A percentile compares a stretch with the other conserved stretches of the same genome.
Conservation (phyloP, 345 rosid genomes). For the Gossypium thurberi region DNA sequence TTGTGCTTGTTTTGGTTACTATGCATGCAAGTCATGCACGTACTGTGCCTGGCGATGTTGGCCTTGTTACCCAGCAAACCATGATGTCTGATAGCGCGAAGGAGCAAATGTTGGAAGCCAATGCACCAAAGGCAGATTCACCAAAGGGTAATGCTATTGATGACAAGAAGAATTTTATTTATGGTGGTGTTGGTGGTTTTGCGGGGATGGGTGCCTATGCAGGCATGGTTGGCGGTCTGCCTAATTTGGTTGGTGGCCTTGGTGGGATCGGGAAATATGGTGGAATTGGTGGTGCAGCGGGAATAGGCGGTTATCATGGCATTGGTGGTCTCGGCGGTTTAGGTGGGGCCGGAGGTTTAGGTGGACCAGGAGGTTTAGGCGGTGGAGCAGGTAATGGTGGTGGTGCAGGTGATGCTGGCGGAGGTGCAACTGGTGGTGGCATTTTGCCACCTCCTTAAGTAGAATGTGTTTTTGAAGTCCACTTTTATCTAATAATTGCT, state of each 20-base stretch:
- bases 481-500: too few relatives aligned
- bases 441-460: conserved; percentile 10
- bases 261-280: conserved; percentile 47
- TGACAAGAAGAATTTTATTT: conserved; percentile 54
- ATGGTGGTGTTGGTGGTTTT: conserved; percentile 65
- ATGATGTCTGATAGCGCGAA: background rate
- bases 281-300: conserved; percentile 47
- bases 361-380: conserved; percentile 21
- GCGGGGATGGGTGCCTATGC: conserved; percentile 66
- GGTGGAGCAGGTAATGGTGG: conserved; percentile 10
- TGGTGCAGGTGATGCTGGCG: conserved; percentile 24
- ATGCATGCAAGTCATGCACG: conserved; percentile 33
- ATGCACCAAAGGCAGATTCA: conserved; percentile 31
- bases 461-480: background rate
- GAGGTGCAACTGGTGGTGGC: conserved; percentile 18
- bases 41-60: conserved; percentile 20
- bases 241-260: conserved; percentile 36
- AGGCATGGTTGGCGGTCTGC: conserved; percentile 52
- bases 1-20: conserved; percentile 18
- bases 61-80: background rate
- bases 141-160: conserved; percentile 26
- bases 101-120: conserved; percentile 29
- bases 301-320: conserved; percentile 47
- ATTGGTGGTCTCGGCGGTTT: conserved; percentile 32
- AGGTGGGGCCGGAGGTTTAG: conserved; percentile 9